phyloP scores from a whole-genome alignment of 2,329 filamentous ascomycete species.

The Exophiala mesophila region DNA sequence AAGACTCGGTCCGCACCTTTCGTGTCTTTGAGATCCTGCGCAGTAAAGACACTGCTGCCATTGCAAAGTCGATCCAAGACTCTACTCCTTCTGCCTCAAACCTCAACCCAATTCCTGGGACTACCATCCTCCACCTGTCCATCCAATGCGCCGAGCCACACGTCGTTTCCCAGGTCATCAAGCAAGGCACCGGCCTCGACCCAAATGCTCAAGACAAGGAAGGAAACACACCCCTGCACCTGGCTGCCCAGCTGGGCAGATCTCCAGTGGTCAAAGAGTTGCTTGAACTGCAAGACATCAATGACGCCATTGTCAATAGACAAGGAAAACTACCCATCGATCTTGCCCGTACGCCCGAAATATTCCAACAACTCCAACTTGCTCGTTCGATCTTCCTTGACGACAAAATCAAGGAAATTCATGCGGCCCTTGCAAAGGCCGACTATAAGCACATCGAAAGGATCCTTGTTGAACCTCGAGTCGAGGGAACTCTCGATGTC shows the following conservation, averaged over 20 bases:
- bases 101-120: conserved; percentile 53
- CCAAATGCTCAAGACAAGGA: conserved; percentile 88
- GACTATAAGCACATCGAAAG: conserved; percentile 75
- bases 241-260: conserved; percentile 79
- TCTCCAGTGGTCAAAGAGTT: conserved; percentile 75
- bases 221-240: conserved; percentile 86
- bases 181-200: conserved; percentile 66
- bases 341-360: conserved; percentile 83
- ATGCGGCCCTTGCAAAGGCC: conserved; percentile 65
- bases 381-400: conserved; percentile 87
- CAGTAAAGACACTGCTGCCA: conserved; percentile 83
- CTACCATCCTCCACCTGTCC: conserved; percentile 84
- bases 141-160: conserved; percentile 91
- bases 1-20: conserved; percentile 92
- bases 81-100: conserved; percentile 45
- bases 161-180: conserved; percentile 92
- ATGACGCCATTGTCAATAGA: conserved; percentile 80
- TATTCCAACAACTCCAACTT: conserved; percentile 91
- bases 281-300: conserved; percentile 75
- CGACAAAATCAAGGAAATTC: conserved; percentile 75
- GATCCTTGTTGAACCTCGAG: conserved; percentile 75
- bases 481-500: conserved; percentile 84
- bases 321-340: conserved; percentile 83
- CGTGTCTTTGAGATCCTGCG: conserved; percentile 88
- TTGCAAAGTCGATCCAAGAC: conserved; percentile 73